phyloP scores from a whole-genome alignment of 768 basidiomycete genomes.

The Harrya chromipes region DNA sequence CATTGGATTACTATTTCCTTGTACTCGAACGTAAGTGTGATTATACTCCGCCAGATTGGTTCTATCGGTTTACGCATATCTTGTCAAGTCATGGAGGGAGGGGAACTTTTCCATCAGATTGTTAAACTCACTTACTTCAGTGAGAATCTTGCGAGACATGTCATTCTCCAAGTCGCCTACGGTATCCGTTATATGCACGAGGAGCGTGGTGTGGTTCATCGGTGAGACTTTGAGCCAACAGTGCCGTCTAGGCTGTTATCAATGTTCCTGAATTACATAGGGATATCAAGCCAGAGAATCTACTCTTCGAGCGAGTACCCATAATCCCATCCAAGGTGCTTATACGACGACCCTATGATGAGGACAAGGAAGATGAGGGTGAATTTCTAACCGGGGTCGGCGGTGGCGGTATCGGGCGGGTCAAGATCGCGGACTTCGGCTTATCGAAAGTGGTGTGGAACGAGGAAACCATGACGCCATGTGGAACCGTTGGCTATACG shows the following conservation, averaged over 20 bases:
- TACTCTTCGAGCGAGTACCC: slow-evolving; percentile 90
- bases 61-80: slow-evolving; percentile 9
- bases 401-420: slow-evolving; percentile 94
- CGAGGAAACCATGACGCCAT: slow-evolving; percentile 98
- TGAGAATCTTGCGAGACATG: slow-evolving; percentile 94
- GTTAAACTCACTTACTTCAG: slow-evolving; percentile 99
- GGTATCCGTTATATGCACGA: slow-evolving; percentile 96
- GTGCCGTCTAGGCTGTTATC: background rate
- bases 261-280: slow-evolving; percentile 24
- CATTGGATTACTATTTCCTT: slow-evolving; percentile 89
- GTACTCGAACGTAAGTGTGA: slow-evolving; percentile 81
- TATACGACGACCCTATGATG: slow-evolving; percentile 84
- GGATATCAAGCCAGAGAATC: slow-evolving; percentile 98
- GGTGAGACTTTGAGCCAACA: slow-evolving; percentile 36
- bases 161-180: slow-evolving; percentile 92
- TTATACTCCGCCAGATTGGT: background rate
- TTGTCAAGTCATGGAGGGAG: slow-evolving; percentile 86
- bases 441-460: slow-evolving; percentile 98
- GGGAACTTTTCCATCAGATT: slow-evolving; percentile 98
- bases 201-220: slow-evolving; percentile 96
- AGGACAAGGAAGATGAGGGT: slow-evolving; percentile 98
- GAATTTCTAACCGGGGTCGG: slow-evolving; percentile 91
- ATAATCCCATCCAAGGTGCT: slow-evolving; percentile 81
- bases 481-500: slow-evolving; percentile 99
- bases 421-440: slow-evolving; percentile 99